phyloP scores from a whole-genome alignment of 2,329 filamentous ascomycete genomes.

The Rhexocercosporidium sp. region DNA sequence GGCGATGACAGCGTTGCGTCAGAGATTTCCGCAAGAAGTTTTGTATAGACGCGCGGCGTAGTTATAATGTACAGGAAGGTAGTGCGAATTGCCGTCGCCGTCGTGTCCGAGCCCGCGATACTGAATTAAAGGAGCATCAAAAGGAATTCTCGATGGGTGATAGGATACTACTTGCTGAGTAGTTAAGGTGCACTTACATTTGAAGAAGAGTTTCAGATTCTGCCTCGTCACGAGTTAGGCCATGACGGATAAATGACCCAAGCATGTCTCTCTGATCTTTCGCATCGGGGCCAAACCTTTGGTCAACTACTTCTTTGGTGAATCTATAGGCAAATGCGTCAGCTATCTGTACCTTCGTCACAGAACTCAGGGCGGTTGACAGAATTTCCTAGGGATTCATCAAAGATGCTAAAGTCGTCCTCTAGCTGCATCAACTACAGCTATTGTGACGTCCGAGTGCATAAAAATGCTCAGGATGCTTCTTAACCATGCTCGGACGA shows the following conservation, averaged over 20 bases:
- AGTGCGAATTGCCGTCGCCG: constrained; percentile 58
- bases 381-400: no score
- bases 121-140: background rate
- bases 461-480: no score
- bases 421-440: no score
- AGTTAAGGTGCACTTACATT: background rate
- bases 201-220: background rate
- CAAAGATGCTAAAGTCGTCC: no score
- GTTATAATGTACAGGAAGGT: constrained; percentile 58
- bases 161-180: background rate
- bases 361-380: no score
- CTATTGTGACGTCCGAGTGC: no score
- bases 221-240: background rate
- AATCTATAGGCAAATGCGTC: background rate
- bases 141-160: no score
- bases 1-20: constrained; percentile 34
- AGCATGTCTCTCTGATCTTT: constrained; percentile 2
- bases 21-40: constrained; percentile 52
- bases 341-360: no score
- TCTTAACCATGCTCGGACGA: no score
- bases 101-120: constrained; percentile 54
- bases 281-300: background rate
- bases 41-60: constrained; percentile 51
- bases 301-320: background rate
- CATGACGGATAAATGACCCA: constrained; percentile 4